Base-by-base conservation (phyloP, 371 early-diverging fungal genomes). In the Cladochytrium tenue region DNA sequence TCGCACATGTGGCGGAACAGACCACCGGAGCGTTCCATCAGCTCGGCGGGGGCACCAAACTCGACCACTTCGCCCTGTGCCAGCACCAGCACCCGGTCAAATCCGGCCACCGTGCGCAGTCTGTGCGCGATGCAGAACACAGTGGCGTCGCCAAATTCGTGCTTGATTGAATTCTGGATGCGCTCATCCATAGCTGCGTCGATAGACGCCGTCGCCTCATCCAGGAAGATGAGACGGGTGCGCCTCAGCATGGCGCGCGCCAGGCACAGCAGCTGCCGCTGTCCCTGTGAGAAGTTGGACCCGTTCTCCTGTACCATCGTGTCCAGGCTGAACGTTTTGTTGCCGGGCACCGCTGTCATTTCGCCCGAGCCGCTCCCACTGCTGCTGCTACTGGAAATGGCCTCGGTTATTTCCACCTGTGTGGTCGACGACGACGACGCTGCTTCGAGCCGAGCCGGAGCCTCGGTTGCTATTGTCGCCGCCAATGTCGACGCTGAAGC, bases 221-320 rank as follows among this genome's bases (percentile, higher is more conserved):
- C 83, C 51, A 83, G 56, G 51, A 83, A 66, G 33, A 87, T 67
- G n/a, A 89, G 67, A 36, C 76, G 72, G n/a, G 78, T 64, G 17
- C 67, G 35, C n/a, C 76, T 60, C 2, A 86, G 56, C 35, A 87
- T 61, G 5, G 86, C 84, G 51, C 88, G 72, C 0, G 86, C 81
- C 32, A 88, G 64, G 34, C 82, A 72, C 33, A 89, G 64, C 56
- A 88, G 73, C 67, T 88, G 88, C 25, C 82, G 64, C 58, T 86
- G 84, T 0, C 89, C 89, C 31, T 81, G 81, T 32, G 66, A 60
- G 50, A 74, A 73, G 66, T 79, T 73, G 28, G 32, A 27, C n/a
- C 79, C 79, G 59, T 71, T 70, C 57, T 79, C 76, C 3, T 58
- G n/a, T 27, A 79, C 71, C 2, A 66, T 32, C 13, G 53, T 55